Conservation (phyloP, 2,329 filamentous ascomycete genomes). For the Furcasterigmium furcatum region DNA sequence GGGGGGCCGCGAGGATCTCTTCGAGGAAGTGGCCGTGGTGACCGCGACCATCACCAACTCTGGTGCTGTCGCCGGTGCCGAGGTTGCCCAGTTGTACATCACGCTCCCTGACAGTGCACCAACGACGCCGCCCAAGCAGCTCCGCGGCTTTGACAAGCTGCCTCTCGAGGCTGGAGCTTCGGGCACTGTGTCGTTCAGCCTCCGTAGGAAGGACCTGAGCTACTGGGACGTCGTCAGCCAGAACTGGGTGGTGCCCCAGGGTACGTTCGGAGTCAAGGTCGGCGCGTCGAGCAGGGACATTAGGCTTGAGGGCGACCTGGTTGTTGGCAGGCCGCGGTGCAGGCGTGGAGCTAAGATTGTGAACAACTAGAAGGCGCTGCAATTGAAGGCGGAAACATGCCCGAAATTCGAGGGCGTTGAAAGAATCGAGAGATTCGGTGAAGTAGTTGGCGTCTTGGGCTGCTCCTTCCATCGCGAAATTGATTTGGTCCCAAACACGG, state of each 20-base stretch:
- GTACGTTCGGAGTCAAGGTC: slow-evolving; percentile 36
- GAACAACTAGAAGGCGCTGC: too few relatives aligned
- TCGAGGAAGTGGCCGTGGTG: slow-evolving; percentile 42
- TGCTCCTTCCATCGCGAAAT: too few relatives aligned
- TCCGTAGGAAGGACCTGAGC: slow-evolving; percentile 62
- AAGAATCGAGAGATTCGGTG: too few relatives aligned
- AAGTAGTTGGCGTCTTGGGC: too few relatives aligned
- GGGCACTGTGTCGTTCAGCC: slow-evolving; percentile 44
- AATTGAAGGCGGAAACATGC: too few relatives aligned
- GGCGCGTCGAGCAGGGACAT: slow-evolving; percentile 45
- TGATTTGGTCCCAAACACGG: too few relatives aligned
- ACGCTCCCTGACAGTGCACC: slow-evolving; percentile 35
- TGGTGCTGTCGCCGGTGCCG: slow-evolving; percentile 57
- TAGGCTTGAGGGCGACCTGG: slow-evolving; percentile 25
- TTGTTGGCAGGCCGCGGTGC: slow-evolving; percentile 3
- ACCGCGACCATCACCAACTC: slow-evolving; percentile 63
- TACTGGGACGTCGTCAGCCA: slow-evolving; percentile 60
- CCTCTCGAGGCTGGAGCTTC: slow-evolving; percentile 44
- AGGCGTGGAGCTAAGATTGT: not conserved
- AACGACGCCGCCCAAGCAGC: slow-evolving; percentile 48
- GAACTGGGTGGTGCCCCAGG: slow-evolving; percentile 55
- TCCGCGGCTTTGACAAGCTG: slow-evolving; percentile 66
- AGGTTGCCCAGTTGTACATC: slow-evolving; percentile 62
- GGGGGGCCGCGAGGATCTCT: slow-evolving; percentile 43
- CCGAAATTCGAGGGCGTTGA: too few relatives aligned